Evolutionary conservation across 192 early-diverging fungal species (phyloP), one percentile per base, ranked within the genome.

Genomic region (Gonapodya prolifera): DNA sequence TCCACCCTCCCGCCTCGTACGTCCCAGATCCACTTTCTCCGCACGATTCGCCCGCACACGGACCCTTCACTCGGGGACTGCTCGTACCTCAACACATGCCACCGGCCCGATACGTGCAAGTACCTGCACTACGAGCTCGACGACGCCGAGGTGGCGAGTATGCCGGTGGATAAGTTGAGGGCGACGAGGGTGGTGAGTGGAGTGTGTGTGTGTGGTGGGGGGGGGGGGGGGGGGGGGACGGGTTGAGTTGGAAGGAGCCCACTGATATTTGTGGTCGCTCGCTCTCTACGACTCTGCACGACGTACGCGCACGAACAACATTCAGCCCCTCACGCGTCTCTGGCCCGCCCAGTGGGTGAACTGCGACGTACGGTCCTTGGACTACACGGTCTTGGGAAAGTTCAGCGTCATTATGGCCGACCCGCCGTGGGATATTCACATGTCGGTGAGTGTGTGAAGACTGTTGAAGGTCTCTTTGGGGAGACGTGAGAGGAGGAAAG

Each of bases 361-460:
- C 34, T 90, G 89, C 75, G 89, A 90, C 77, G 83, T 90, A 17
- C 82, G 89, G 1, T 83, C 77, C 31, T 79, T 90, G 13, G 87
- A 90, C 69, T 85, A 89, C 69, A 78, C 76, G 2, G 75, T 83
- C 8, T 77, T 88, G 13, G 89, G 89, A 23, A 86, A 90, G 76
- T 90, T 88, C 70, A 69, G 82, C 18, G 85, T 90, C 16, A 90
- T 90, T 31, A 88, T 90, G 85, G 87, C 87, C 0, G 88, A 90
- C 77, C 89, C 89, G 2, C 89, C 89, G 1, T 90, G 89, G 89
- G 89, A 90, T 78, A 90, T 90, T 69, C 89, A 89, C 77, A 90
- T 90, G 89, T 79, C 76, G 31, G 82, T 83, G 75, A 78, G 76
- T 74, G 45, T 69, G 8, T 8, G 8, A 8, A 69, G 45, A 8